Percentiles rank a stretch among this genome's conserved stretches.
Evolutionary conservation across 495 filamentous ascomycete genomes (phyloP).

Genomic region (Trichoderma asperelloides): DNA sequence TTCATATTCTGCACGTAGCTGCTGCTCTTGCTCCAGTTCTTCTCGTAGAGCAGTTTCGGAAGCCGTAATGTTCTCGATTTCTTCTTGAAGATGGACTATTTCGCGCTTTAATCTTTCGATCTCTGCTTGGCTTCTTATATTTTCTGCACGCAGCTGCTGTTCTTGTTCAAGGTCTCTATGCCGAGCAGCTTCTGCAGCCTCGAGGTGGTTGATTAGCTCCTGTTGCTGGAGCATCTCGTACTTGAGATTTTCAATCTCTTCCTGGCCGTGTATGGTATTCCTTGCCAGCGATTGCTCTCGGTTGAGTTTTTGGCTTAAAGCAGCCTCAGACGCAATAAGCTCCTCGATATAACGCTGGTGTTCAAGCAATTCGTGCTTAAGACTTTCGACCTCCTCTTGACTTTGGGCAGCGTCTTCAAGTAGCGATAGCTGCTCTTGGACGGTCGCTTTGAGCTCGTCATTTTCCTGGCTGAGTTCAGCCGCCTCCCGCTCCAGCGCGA

Average conservation of each 20-base stretch:
- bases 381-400: neutral
- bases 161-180: constrained; percentile 36
- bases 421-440: constrained; percentile 19
- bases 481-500: constrained; percentile 35
- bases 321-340: constrained; percentile 53
- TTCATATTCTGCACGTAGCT: constrained; percentile 11
- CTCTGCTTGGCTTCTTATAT: no score
- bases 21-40: constrained; percentile 14
- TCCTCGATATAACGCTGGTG: neutral
- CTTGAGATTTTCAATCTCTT: constrained; percentile 36
- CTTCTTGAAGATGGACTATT: neutral
- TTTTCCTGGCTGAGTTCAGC: constrained; percentile 36
- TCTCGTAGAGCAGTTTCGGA: constrained; percentile 22
- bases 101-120: constrained; percentile 14
- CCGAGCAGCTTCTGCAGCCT: constrained; percentile 21
- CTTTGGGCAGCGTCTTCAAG: neutral
- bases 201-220: constrained; percentile 25
- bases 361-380: neutral
- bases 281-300: constrained; percentile 31
- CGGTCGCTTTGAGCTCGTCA: constrained; percentile 28
- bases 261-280: constrained; percentile 53
- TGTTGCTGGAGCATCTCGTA: constrained; percentile 32
- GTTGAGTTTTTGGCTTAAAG: constrained; percentile 40
- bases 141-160: no score
- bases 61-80: constrained; percentile 17